phyloP scores from a whole-genome alignment of 257 asterid genomes.

The Gynochthodes officinalis region DNA sequence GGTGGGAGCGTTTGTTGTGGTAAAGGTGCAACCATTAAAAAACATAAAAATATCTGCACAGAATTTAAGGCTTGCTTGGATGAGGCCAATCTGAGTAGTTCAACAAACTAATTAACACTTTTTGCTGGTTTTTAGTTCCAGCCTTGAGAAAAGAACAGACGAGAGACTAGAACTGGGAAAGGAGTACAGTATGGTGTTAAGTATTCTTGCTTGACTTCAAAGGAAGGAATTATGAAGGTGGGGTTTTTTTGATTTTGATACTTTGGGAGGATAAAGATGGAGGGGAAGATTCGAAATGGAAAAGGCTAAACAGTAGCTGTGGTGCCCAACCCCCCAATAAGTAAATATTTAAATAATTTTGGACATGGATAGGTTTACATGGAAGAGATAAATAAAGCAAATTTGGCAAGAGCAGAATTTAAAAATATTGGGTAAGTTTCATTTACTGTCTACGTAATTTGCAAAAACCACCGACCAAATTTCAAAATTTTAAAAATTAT shows the following conservation, averaged over 20 bases:
- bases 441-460: too few relatives aligned
- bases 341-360: too few relatives aligned
- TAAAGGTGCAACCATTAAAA: neutral
- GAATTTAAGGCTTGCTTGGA: neutral
- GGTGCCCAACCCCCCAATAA: constrained; percentile 1
- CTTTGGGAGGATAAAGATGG: neutral
- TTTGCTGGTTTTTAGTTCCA: neutral
- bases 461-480: too few relatives aligned
- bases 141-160: neutral
- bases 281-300: constrained; percentile 2
- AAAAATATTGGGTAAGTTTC: too few relatives aligned
- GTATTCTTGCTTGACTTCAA: constrained; percentile 8
- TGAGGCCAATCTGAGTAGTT: too few relatives aligned
- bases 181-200: neutral
- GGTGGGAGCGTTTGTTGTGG: neutral
- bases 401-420: too few relatives aligned
- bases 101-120: too few relatives aligned
- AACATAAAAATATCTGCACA: too few relatives aligned
- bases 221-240: neutral
- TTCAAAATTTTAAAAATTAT: too few relatives aligned
- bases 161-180: neutral
- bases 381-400: too few relatives aligned
- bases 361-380: too few relatives aligned
- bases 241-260: neutral
- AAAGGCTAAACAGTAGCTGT: too few relatives aligned